Evolutionary conservation across 1,284 basidiomycete genomes (phyloP), one percentile per base, ranked within the genome.

Genomic region (Cutaneotrichosporon sp.): DNA sequence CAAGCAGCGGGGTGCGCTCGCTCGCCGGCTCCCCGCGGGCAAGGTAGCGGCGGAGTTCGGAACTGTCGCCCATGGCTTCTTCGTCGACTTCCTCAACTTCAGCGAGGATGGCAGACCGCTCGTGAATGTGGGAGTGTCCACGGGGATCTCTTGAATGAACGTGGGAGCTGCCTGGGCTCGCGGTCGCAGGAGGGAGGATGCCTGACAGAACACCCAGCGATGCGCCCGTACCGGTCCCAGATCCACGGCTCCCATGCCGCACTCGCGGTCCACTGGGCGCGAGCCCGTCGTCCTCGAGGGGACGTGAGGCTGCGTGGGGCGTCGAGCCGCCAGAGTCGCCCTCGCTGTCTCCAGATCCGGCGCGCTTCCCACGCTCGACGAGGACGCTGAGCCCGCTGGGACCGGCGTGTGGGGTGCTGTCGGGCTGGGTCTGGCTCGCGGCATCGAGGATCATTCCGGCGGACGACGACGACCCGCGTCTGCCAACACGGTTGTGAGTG

Each of bases 361-460:
- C n/a, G n/a, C 25, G 34, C 10, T 52, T 49, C n/a, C 53, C 55
- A 6, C 59, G 54, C 39, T 71, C 68, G 45, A 74, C 57, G 57
- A 74, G 63, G 42, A 68, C 50, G 42, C 64, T 70, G 35, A 74
- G 55, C 3, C 62, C 72, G 1, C 67, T 70, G 11, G 63, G 60
- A 0, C 66, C 67, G 0, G 61, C 49, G 24, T 61, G 56, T 16
- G 62, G 55, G 5, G 65, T 63, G 2, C 46, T 56, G 5, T 61
- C 25, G n/a, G n/a, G 32, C 3, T 43, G 25, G 22, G 26, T 2
- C 42, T 22, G 9, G 29, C 62, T 59, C 20, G 54, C 35, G 17
- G 56, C 55, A 37, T 56, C 55, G 6, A 26, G 46, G 9, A 50
- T 44, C 20, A 24, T 55, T 16, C 41, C 48, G 3, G 65, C 46